Evolutionary conservation across 2,329 filamentous ascomycete species (phyloP).

Genomic region (Cytospora piceicola): DNA sequence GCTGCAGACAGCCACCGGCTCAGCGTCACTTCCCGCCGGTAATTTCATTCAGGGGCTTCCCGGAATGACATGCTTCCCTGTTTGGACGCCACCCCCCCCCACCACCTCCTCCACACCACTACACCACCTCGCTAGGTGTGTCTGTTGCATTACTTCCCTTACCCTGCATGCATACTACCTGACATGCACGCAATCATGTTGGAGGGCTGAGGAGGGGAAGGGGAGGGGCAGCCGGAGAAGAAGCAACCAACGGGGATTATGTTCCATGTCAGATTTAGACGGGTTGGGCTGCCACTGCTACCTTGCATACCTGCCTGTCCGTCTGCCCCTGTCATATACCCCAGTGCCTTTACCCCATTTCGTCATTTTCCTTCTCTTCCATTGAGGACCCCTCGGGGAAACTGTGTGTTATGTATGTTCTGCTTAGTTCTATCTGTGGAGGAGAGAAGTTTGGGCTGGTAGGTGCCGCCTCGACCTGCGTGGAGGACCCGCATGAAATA

Average conservation of each 20-base stretch:
- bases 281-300: background rate
- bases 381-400: constrained; percentile 15
- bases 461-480: background rate
- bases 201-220: background rate
- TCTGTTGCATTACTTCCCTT: background rate
- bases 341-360: background rate
- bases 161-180: constrained; percentile 11
- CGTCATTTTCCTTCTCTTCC: background rate
- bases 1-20: constrained; percentile 26
- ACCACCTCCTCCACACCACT: background rate
- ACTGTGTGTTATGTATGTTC: constrained; percentile 22
- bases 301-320: background rate
- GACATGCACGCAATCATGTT: constrained; percentile 12
- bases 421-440: constrained; percentile 11
- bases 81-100: constrained; percentile 6
- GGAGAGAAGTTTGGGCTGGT: constrained; percentile 1
- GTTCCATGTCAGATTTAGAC: background rate
- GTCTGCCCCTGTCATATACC: constrained; percentile 8
- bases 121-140: constrained; percentile 5
- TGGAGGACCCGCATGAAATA: constrained; percentile 9
- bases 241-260: background rate
- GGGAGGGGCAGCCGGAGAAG: background rate
- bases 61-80: background rate
- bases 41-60: background rate
- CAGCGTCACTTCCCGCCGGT: constrained; percentile 24